phyloP scores from a whole-genome alignment of 2,329 filamentous ascomycete species.

The Talaromyces rugulosus region DNA sequence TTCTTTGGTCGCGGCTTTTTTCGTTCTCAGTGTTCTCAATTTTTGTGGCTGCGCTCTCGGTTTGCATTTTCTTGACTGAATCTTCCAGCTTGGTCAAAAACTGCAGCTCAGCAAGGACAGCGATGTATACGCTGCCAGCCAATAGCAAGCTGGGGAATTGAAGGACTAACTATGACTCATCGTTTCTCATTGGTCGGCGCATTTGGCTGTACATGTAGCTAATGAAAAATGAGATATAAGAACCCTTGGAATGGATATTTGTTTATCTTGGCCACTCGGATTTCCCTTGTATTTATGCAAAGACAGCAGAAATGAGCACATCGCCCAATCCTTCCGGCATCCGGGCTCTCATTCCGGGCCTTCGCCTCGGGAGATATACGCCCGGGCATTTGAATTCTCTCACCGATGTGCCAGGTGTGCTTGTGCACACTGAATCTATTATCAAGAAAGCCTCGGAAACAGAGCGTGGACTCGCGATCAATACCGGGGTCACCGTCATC shows the following conservation, averaged over 20 bases:
- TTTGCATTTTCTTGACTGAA: too few relatives aligned
- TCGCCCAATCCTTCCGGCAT: background rate
- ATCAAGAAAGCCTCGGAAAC: background rate
- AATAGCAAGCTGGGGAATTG: background rate
- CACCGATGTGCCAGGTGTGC: slow-evolving; percentile 9
- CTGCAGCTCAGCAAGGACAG: background rate
- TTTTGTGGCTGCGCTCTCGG: too few relatives aligned
- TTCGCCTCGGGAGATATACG: slow-evolving; percentile 1
- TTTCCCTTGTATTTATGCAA: background rate
- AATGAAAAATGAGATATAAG: background rate
- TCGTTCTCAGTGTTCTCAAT: too few relatives aligned
- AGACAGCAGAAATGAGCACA: background rate
- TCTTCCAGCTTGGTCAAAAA: too few relatives aligned
- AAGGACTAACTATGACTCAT: background rate
- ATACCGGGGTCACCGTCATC: slow-evolving; percentile 9
- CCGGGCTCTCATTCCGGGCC: slow-evolving; percentile 3
- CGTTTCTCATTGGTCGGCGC: background rate
- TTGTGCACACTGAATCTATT: slow-evolving; percentile 9
- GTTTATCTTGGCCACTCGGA: background rate
- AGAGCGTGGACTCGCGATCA: slow-evolving; percentile 4
- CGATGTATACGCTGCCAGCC: background rate
- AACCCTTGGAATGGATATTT: background rate
- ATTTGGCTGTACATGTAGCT: background rate
- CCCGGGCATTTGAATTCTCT: slow-evolving; percentile 6
- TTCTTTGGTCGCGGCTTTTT: too few relatives aligned